A percentile compares a stretch with the other conserved stretches of the same genome.
Conservation (phyloP, 169 alveolate genomes). For the Sarcocystis neurona region DNA sequence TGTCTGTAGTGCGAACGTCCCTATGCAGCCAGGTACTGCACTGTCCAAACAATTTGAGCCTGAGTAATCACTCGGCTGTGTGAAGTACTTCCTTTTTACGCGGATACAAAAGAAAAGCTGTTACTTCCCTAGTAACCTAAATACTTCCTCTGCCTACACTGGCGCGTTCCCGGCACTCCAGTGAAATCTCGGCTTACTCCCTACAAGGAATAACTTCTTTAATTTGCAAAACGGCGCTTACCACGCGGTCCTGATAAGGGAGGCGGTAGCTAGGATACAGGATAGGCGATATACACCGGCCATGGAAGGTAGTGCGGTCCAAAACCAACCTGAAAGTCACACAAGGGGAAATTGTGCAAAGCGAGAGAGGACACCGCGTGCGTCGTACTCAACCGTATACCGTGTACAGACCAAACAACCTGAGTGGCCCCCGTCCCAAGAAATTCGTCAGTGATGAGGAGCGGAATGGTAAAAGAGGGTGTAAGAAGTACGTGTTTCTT, state of each 20-base stretch:
- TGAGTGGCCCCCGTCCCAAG: too few relatives aligned
- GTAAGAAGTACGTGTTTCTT: too few relatives aligned
- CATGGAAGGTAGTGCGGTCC: constrained; percentile 54
- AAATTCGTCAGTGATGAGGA: too few relatives aligned
- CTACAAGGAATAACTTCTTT: not conserved
- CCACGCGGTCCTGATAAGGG: constrained; percentile 19
- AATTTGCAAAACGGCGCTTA: not conserved
- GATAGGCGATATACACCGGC: constrained; percentile 57
- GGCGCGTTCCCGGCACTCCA: not conserved
- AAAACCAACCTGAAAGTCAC: constrained; percentile 56
- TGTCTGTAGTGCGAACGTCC: too few relatives aligned
- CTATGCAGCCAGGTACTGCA: too few relatives aligned
- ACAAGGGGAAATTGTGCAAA: too few relatives aligned
- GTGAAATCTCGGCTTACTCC: not conserved
- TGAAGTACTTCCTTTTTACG: too few relatives aligned
- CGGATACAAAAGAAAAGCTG: not conserved
- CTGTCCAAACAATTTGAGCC: too few relatives aligned
- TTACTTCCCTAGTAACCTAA: not conserved
- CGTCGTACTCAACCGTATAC: not conserved
- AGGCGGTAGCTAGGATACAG: constrained; percentile 47
- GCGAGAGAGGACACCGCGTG: not conserved
- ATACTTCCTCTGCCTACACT: not conserved
- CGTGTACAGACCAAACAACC: too few relatives aligned
- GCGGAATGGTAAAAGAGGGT: too few relatives aligned
- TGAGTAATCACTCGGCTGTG: too few relatives aligned